Evolutionary conservation across 495 filamentous ascomycete genomes (phyloP).

Genomic region (Articulospora tetracladia): DNA sequence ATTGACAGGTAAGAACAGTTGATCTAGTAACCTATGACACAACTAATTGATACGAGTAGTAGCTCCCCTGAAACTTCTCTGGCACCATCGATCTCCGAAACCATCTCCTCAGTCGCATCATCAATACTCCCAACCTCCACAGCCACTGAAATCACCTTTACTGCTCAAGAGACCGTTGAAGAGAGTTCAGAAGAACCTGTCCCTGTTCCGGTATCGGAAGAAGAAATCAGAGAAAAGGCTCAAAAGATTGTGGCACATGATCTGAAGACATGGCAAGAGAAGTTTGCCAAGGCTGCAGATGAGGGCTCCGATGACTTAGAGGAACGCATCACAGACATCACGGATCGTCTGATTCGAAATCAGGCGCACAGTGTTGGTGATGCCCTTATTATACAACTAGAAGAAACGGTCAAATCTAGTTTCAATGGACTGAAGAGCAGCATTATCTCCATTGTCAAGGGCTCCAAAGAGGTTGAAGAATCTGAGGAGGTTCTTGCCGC

Average conservation of each 20-base stretch:
- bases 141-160: neutral
- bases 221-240: conserved; percentile 39
- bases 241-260: conserved; percentile 73
- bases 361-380: conserved; percentile 62
- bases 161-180: conserved; percentile 17
- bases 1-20: conserved; percentile 39
- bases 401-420: conserved; percentile 58
- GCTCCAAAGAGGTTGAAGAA: conserved; percentile 48
- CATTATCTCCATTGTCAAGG: conserved; percentile 59
- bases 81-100: conserved; percentile 18
- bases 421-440: conserved; percentile 61
- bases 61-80: conserved; percentile 12
- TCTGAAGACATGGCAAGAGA: conserved; percentile 75
- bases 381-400: conserved; percentile 62
- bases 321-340: conserved; percentile 71
- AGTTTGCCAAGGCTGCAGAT: conserved; percentile 78
- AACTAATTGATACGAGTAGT: conserved; percentile 7
- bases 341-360: conserved; percentile 63
- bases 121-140: conserved; percentile 25
- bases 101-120: conserved; percentile 25
- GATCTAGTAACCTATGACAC: neutral
- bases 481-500: conserved; percentile 58
- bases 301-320: conserved; percentile 72
- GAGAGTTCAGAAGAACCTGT: conserved; percentile 22
- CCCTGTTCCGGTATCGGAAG: conserved; percentile 21